Evolutionary conservation across 192 early-diverging fungal genomes (phyloP).

Genomic region (Coemansia sp.): DNA sequence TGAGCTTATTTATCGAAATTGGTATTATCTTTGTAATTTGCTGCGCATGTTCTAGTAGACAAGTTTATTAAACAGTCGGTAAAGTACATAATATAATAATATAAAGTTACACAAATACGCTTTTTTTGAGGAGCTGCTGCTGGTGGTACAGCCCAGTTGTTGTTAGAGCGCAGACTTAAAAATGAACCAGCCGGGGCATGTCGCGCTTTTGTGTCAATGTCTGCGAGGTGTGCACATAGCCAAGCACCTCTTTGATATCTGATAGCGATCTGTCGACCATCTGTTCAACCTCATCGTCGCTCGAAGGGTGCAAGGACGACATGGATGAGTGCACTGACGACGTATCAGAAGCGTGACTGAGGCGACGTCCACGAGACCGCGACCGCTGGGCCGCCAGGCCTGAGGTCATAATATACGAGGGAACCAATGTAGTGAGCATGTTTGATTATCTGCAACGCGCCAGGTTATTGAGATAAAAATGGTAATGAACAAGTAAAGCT

Average conservation of each 20-base stretch:
- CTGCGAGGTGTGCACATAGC: constrained; percentile 33
- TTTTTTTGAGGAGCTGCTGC: too few relatives aligned
- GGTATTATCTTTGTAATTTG: not conserved
- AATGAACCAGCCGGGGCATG: constrained; percentile 45
- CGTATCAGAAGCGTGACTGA: constrained; percentile 27
- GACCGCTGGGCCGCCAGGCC: constrained; percentile 47
- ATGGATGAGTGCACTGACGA: constrained; percentile 12
- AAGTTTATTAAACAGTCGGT: constrained; percentile 9
- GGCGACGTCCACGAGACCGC: constrained; percentile 19
- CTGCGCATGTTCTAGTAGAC: constrained; percentile 16
- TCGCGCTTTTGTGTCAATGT: constrained; percentile 31
- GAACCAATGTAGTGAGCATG: constrained; percentile 26
- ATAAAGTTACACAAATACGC: constrained; percentile 2
- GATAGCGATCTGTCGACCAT: constrained; percentile 11
- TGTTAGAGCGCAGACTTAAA: constrained; percentile 13
- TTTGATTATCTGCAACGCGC: not conserved
- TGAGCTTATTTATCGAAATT: not conserved
- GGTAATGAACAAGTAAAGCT: not conserved
- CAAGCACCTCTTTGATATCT: constrained; percentile 51
- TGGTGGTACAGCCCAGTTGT: not conserved
- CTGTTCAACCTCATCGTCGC: constrained; percentile 15
- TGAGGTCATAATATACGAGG: constrained; percentile 47
- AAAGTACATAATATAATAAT: constrained; percentile 15
- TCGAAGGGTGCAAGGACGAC: constrained; percentile 5
- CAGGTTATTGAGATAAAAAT: not conserved